Evolutionary conservation across 2,329 filamentous ascomycete genomes (phyloP).

Genomic region (Leptographium galeiforme): DNA sequence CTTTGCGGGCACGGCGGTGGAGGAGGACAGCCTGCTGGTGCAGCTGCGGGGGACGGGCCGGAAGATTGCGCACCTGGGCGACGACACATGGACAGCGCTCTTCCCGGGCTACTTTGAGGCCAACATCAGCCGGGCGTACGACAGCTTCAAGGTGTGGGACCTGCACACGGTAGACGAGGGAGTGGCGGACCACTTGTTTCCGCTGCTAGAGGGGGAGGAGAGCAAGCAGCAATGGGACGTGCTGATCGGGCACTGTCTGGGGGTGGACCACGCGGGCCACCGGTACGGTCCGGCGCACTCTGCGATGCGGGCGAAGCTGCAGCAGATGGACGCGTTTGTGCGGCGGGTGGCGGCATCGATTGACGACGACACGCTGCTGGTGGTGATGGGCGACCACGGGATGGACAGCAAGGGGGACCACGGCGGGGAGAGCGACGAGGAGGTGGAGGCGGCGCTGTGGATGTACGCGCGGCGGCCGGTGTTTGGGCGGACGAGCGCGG

Average conservation of each 20-base stretch:
- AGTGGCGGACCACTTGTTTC: constrained; percentile 80
- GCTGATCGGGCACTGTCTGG: constrained; percentile 86
- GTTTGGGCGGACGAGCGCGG: constrained; percentile 63
- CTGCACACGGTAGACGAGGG: constrained; percentile 94
- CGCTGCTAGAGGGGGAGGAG: constrained; percentile 46
- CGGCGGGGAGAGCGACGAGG: constrained; percentile 94
- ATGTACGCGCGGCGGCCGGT: constrained; percentile 87
- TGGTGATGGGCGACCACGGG: constrained; percentile 98
- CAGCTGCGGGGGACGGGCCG: constrained; percentile 51
- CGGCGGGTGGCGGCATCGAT: constrained; percentile 55
- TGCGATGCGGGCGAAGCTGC: constrained; percentile 81
- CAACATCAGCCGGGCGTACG: constrained; percentile 76
- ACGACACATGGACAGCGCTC: constrained; percentile 90
- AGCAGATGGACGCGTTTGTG: constrained; percentile 79
- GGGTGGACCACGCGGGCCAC: constrained; percentile 94
- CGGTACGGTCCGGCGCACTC: constrained; percentile 87
- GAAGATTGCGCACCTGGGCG: constrained; percentile 84
- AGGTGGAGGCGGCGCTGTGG: constrained; percentile 89
- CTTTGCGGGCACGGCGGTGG: constrained; percentile 88
- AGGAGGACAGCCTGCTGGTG: constrained; percentile 71
- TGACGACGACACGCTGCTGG: constrained; percentile 74
- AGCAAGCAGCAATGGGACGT: constrained; percentile 66
- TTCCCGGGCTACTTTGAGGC: constrained; percentile 90
- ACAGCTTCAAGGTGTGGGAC: constrained; percentile 98
- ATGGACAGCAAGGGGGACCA: constrained; percentile 98